Evolutionary conservation across 2,329 filamentous ascomycete species (phyloP).

Genomic region (Diaporthe citriasiana): DNA sequence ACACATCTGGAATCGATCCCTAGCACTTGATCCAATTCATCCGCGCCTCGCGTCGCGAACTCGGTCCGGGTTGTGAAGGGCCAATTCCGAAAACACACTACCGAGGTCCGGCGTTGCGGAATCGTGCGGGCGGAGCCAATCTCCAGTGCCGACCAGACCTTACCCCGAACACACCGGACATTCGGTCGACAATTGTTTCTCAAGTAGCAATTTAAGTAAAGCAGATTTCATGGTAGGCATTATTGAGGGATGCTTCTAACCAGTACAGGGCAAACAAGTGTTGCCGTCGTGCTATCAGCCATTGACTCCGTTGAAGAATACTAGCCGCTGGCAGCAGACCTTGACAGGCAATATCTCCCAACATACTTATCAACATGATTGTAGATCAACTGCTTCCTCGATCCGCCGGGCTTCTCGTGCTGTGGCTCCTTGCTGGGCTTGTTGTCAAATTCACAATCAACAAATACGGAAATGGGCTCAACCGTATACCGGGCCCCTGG

Average conservation of each 20-base stretch:
- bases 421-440: not conserved
- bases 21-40: not conserved
- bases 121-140: not conserved
- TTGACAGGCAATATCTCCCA: too few relatives aligned
- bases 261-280: not conserved
- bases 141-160: not conserved
- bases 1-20: not conserved
- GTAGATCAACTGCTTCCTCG: constrained; percentile 29
- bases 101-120: constrained; percentile 7
- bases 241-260: not conserved
- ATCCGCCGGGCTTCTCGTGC: not conserved
- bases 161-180: not conserved
- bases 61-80: not conserved
- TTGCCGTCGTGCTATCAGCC: not conserved
- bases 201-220: too few relatives aligned
- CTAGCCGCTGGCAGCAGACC: not conserved
- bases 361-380: constrained; percentile 12
- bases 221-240: not conserved
- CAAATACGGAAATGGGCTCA: constrained; percentile 28
- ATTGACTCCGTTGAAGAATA: not conserved
- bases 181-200: not conserved
- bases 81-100: not conserved
- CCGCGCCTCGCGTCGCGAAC: not conserved
- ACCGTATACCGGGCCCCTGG: constrained; percentile 18
- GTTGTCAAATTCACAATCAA: constrained; percentile 24